Conservation (phyloP, 225 moss, liverwort and hornwort genomes). For the Bryoerythrophyllum caledonicum region DNA sequence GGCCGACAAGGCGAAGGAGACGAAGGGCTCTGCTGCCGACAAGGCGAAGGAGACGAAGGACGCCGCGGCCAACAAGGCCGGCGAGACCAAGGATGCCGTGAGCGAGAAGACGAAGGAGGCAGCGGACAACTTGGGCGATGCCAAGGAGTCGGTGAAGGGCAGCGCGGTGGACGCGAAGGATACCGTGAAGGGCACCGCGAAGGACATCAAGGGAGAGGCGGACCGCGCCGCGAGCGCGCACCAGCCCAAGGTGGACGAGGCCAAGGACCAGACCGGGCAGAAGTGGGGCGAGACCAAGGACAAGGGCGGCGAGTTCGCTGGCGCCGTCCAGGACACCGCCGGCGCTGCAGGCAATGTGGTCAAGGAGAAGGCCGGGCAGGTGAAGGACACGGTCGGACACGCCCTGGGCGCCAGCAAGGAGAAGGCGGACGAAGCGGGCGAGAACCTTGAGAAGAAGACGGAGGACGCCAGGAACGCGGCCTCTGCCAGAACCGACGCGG, state of each 20-base stretch:
- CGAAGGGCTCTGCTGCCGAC: slow-evolving; percentile 3
- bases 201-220: slow-evolving; percentile 41
- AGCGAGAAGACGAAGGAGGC: slow-evolving; percentile 15
- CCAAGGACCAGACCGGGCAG: slow-evolving; percentile 33
- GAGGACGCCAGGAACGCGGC: slow-evolving; percentile 25
- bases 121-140: slow-evolving; percentile 25
- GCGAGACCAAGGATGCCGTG: slow-evolving; percentile 22
- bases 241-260: slow-evolving; percentile 36
- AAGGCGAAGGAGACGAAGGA: slow-evolving; percentile 24
- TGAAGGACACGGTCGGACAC: slow-evolving; percentile 30
- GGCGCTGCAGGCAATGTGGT: slow-evolving; percentile 45
- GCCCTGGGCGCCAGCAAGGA: slow-evolving; percentile 40
- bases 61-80: neutral
- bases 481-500: slow-evolving; percentile 40
- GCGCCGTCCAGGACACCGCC: slow-evolving; percentile 34
- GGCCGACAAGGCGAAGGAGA: neutral
- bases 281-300: slow-evolving; percentile 41
- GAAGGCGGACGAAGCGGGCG: slow-evolving; percentile 43
- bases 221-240: slow-evolving; percentile 28
- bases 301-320: slow-evolving; percentile 36
- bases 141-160: slow-evolving; percentile 30
- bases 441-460: slow-evolving; percentile 33
- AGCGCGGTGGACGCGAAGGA: slow-evolving; percentile 33
- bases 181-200: slow-evolving; percentile 33
- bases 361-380: slow-evolving; percentile 45